These are phyloP conservation scores for Anacardium occidentale DNA, from an alignment of 345 rosid species.

Conservation along the genomic window DNA sequence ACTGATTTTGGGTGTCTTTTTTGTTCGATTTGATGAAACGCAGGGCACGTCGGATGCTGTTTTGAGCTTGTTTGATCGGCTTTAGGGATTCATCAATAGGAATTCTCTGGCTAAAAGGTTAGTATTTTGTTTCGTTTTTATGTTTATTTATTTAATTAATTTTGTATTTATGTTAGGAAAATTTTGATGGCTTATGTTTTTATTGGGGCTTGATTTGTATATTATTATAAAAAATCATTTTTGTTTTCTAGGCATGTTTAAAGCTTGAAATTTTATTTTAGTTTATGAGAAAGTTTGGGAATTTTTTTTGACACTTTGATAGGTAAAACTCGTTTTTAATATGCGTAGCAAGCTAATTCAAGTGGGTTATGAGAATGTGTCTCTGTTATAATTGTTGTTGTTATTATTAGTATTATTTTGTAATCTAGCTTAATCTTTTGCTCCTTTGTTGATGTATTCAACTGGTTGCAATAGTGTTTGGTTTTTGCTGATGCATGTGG, in stretches of 20 bases:
- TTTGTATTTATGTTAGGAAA: neutral
- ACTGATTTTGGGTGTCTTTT: neutral
- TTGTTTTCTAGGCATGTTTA: neutral
- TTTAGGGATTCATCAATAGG: conserved; percentile 16
- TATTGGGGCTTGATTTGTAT: neutral
- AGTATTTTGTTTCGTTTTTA: neutral
- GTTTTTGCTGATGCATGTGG: too few relatives aligned
- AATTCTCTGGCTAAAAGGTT: conserved; percentile 14
- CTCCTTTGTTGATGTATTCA: neutral
- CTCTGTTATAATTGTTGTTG: neutral
- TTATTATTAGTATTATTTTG: too few relatives aligned
- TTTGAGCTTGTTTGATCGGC: conserved; percentile 34
- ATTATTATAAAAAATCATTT: neutral
- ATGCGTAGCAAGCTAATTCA: neutral
- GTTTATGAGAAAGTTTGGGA: neutral
- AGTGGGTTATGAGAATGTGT: neutral
- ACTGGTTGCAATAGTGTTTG: neutral
- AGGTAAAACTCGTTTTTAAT: neutral
- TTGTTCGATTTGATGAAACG: conserved; percentile 12
- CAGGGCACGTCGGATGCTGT: conserved; percentile 28
- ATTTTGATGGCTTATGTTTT: neutral
- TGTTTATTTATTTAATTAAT: neutral
- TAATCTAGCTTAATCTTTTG: neutral
- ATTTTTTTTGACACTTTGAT: neutral
- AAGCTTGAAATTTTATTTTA: neutral